These are phyloP conservation scores for Penicillium taxi DNA, from an alignment of 495 filamentous ascomycete genomes.

Conservation along the genomic window DNA sequence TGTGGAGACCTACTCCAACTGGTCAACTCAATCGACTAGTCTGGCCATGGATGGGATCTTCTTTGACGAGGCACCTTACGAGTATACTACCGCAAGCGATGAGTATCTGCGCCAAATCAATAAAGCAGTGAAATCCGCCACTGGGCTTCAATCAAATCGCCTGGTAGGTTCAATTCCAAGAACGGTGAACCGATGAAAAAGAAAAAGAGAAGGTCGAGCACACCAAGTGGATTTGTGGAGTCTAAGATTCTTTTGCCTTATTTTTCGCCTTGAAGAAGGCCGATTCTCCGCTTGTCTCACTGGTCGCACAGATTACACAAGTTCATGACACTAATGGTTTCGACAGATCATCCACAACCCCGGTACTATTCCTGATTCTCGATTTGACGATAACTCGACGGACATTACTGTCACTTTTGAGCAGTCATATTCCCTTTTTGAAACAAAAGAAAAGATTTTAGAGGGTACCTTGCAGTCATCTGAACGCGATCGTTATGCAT, in stretches of 20 bases:
- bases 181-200: neutral
- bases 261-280: no score
- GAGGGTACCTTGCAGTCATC: neutral
- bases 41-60: constrained; percentile 3
- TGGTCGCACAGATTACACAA: no score
- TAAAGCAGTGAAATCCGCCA: constrained; percentile 1
- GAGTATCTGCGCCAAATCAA: constrained; percentile 2
- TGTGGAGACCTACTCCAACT: constrained; percentile 2
- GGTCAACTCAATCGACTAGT: neutral
- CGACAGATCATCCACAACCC: constrained; percentile 2
- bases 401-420: constrained; percentile 2
- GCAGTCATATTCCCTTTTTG: neutral
- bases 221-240: neutral
- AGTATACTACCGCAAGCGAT: neutral
- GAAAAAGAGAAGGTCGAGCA: neutral
- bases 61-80: constrained; percentile 2
- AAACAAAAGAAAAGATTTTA: neutral
- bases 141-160: neutral
- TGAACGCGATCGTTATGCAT: neutral
- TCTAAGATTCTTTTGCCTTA: no score
- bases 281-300: no score
- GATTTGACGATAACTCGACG: neutral
- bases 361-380: constrained; percentile 1
- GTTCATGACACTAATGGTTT: constrained; percentile 1
- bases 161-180: neutral